These are phyloP conservation scores for Jatropha multifida DNA, from an alignment of 441 rosid species.

Conservation along the genomic window DNA sequence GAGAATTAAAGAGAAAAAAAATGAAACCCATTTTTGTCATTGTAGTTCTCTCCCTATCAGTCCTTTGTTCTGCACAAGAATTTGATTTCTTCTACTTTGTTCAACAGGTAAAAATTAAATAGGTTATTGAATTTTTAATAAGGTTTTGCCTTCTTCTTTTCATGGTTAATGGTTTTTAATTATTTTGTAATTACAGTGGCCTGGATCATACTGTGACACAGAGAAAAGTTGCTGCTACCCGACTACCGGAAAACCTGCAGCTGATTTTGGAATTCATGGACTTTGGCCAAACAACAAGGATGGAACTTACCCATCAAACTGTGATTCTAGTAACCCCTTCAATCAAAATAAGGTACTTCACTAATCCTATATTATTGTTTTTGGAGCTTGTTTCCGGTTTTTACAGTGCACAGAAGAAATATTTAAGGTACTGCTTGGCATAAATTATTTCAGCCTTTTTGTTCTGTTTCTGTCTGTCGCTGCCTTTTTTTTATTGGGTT, in stretches of 20 bases:
- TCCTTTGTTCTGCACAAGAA: conserved; percentile 47
- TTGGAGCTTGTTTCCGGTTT: too few species aligned
- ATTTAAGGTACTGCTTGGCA: too few species aligned
- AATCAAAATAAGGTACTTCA: conserved; percentile 47
- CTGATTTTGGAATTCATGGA: conserved; percentile 90
- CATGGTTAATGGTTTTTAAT: neutral
- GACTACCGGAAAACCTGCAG: conserved; percentile 73
- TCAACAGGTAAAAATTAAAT: conserved; percentile 52
- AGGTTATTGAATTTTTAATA: neutral
- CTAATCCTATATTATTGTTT: too few species aligned
- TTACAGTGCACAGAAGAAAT: too few species aligned
- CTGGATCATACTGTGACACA: conserved; percentile 84
- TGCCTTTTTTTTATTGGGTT: too few species aligned
- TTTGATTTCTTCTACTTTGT: conserved; percentile 95
- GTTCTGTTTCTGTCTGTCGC: too few species aligned
- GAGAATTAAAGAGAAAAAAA: conserved; percentile 3
- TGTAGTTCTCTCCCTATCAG: conserved; percentile 29
- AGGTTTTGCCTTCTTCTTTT: neutral
- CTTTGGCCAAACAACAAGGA: conserved; percentile 90
- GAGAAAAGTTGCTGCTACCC: conserved; percentile 74
- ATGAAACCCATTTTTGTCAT: conserved; percentile 20
- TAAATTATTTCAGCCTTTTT: too few species aligned
- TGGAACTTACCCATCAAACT: conserved; percentile 79
- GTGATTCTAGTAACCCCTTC: conserved; percentile 57
- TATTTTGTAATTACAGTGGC: conserved; percentile 54